These are phyloP conservation scores for Psilocybe cyanescens DNA, from an alignment of 768 basidiomycete species.

Conservation along the genomic window DNA sequence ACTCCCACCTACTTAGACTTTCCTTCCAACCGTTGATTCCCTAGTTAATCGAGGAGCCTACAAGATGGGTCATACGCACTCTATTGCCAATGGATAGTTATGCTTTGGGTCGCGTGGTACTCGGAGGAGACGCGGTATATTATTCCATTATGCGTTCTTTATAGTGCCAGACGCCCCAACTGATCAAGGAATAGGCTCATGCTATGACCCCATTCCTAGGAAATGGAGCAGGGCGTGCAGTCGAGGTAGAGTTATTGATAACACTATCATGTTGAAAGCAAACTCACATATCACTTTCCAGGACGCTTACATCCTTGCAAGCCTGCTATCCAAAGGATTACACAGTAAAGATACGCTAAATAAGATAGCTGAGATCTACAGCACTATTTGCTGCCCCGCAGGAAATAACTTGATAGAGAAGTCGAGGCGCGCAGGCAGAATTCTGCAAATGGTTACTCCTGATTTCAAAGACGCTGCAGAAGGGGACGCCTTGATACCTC, in stretches of 20 bases:
- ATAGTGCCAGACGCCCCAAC: not conserved
- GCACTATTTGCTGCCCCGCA: conserved; percentile 27
- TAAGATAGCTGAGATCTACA: conserved; percentile 31
- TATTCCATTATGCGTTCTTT: too few species aligned
- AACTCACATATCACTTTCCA: conserved; percentile 10
- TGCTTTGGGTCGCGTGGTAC: conserved; percentile 41
- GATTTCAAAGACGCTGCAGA: conserved; percentile 28
- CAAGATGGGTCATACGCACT: conserved; percentile 49
- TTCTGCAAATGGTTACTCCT: conserved; percentile 25
- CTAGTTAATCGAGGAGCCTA: conserved; percentile 40
- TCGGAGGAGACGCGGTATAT: conserved; percentile 53
- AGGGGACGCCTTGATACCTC: conserved; percentile 25
- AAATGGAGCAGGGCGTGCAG: conserved; percentile 33
- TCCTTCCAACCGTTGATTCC: not conserved
- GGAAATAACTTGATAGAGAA: conserved; percentile 27
- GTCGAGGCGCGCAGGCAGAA: conserved; percentile 24
- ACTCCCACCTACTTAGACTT: not conserved
- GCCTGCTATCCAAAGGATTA: conserved; percentile 22
- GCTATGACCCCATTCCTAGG: conserved; percentile 38
- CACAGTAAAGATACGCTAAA: conserved; percentile 22
- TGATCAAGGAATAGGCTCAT: conserved; percentile 27
- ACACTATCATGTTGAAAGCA: too few species aligned
- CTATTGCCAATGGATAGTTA: conserved; percentile 42
- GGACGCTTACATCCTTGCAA: conserved; percentile 43
- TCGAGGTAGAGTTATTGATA: conserved; percentile 24